Evolutionary conservation across 495 filamentous ascomycete genomes (phyloP).

Genomic region (Thozetella sp.): DNA sequence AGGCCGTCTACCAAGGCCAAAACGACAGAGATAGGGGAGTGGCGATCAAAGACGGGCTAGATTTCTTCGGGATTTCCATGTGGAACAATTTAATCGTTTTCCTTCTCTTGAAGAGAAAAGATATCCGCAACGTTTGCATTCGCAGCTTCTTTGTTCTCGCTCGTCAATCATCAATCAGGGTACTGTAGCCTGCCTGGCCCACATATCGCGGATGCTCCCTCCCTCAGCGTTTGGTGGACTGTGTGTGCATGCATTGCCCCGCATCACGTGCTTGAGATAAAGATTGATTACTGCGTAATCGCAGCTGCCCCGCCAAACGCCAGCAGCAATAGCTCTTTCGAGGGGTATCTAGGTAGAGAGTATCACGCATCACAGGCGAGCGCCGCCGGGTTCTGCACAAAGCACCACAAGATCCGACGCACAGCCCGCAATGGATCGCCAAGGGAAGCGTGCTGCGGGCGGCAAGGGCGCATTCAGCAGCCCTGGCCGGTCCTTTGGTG

Average conservation of each 20-base stretch:
- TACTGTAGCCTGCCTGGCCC: no score
- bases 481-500: conserved; percentile 34
- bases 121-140: no score
- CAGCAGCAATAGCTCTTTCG: background rate
- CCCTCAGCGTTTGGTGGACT: background rate
- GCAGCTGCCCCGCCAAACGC: background rate
- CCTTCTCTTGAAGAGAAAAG: no score
- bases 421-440: conserved; percentile 1
- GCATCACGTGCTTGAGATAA: conserved; percentile 18
- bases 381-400: background rate
- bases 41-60: no score
- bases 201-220: no score
- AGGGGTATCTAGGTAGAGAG: no score
- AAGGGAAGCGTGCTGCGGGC: conserved; percentile 15
- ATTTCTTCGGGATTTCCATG: no score
- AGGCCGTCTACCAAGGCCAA: background rate
- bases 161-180: no score
- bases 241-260: conserved; percentile 5
- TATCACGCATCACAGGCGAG: background rate
- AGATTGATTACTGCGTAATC: background rate
- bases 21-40: no score
- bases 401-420: background rate
- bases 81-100: no score
- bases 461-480: conserved; percentile 10
- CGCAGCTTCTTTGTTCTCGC: no score